These are phyloP conservation scores for Gynostemma pentaphyllum DNA, from an alignment of 306 rosid genomes.

Conservation along the genomic window DNA sequence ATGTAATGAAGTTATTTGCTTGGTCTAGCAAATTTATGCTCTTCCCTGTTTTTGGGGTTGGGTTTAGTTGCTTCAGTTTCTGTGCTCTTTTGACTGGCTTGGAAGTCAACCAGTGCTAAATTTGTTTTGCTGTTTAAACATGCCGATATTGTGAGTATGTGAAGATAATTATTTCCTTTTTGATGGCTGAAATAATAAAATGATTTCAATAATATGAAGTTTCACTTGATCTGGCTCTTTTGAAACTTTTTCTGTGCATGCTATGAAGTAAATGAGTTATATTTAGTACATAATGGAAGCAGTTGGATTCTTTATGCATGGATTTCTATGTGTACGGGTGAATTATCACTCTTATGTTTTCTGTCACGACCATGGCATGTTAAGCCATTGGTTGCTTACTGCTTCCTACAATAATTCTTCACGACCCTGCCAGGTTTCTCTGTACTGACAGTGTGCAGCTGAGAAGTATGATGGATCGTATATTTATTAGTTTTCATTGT, in stretches of 20 bases:
- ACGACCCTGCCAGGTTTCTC: conserved; percentile 99
- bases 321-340: neutral
- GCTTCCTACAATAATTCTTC: conserved; percentile 65
- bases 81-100: neutral
- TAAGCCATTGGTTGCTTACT: conserved; percentile 48
- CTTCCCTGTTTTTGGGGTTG: neutral
- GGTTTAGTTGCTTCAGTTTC: neutral
- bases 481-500: conserved; percentile 18
- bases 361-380: conserved; percentile 53
- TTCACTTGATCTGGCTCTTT: neutral
- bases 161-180: neutral
- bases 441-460: conserved; percentile 99
- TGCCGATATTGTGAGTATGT: neutral
- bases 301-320: conserved; percentile 44
- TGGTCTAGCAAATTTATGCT: neutral
- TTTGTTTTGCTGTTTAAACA: neutral
- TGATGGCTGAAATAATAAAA: neutral
- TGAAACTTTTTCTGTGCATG: neutral
- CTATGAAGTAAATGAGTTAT: neutral
- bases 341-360: conserved; percentile 3
- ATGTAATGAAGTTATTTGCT: neutral
- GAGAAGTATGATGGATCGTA: conserved; percentile 99
- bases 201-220: neutral
- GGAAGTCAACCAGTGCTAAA: neutral
- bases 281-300: neutral